These are phyloP conservation scores for Bromus sterilis DNA, from an alignment of 176 grass and related monocot species.

Conservation along the genomic window DNA sequence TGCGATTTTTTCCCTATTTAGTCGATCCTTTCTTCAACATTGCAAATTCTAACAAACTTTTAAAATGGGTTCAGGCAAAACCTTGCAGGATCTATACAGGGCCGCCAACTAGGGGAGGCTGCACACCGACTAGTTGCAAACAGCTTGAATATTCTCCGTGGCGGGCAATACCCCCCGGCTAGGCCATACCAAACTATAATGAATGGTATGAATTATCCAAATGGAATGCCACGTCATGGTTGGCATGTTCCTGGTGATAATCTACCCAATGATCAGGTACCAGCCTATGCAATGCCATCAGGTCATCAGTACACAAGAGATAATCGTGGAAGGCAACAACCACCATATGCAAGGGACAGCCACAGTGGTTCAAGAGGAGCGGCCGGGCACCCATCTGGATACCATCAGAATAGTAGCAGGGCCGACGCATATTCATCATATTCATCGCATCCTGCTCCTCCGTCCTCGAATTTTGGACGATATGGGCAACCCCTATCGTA, in stretches of 20 bases:
- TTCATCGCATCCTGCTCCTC: slow-evolving; percentile 18
- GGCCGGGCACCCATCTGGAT: slow-evolving; percentile 20
- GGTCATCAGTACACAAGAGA: slow-evolving; percentile 44
- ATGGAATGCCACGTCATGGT: slow-evolving; percentile 26
- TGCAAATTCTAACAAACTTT: neutral
- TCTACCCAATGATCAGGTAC: slow-evolving; percentile 7
- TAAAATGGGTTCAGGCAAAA: slow-evolving; percentile 58
- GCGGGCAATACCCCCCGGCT: slow-evolving; percentile 19
- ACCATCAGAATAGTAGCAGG: slow-evolving; percentile 25
- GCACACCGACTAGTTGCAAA: slow-evolving; percentile 75
- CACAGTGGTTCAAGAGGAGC: slow-evolving; percentile 24
- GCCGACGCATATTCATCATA: neutral
- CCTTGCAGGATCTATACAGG: slow-evolving; percentile 57
- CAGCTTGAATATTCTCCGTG: slow-evolving; percentile 48
- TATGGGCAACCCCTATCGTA: slow-evolving; percentile 29
- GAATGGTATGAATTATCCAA: slow-evolving; percentile 37
- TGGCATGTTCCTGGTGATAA: slow-evolving; percentile 25
- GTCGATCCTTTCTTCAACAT: neutral
- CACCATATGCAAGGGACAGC: slow-evolving; percentile 28
- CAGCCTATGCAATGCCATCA: slow-evolving; percentile 29
- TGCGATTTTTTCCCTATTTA: neutral
- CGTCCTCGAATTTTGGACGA: slow-evolving; percentile 22
- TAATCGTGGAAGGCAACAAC: slow-evolving; percentile 18
- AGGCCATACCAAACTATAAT: slow-evolving; percentile 39
- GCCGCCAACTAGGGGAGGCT: slow-evolving; percentile 70